A percentile compares a stretch with the other conserved stretches of the same genome.
These are phyloP conservation scores for Hymenoscyphus linearis DNA, from an alignment of 2,329 filamentous ascomycete genomes.

Conservation along the genomic window DNA sequence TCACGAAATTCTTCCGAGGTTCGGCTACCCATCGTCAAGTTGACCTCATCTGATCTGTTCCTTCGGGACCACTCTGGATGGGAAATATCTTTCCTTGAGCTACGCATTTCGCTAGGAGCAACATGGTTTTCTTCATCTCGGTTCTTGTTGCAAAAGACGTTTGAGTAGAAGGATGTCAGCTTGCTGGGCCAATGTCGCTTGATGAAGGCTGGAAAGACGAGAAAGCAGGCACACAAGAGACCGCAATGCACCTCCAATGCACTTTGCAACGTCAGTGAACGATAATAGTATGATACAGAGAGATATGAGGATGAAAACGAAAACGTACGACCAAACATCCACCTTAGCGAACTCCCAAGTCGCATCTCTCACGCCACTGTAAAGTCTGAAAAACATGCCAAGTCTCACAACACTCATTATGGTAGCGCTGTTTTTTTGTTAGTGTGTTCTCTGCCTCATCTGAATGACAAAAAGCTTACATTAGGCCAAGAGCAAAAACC, in stretches of 20 bases:
- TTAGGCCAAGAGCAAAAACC: background rate
- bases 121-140: background rate
- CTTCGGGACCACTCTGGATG: background rate
- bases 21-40: background rate
- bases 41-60: background rate
- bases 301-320: background rate
- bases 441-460: background rate
- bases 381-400: background rate
- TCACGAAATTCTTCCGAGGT: background rate
- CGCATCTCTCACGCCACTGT: background rate
- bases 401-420: constrained; percentile 1
- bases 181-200: constrained; percentile 2
- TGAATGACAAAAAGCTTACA: background rate
- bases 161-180: background rate
- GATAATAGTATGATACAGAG: background rate
- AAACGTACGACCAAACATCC: constrained; percentile 6
- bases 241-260: constrained; percentile 2
- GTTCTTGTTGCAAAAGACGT: background rate
- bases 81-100: background rate
- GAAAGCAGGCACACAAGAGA: constrained; percentile 5
- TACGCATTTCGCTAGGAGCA: background rate
- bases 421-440: background rate
- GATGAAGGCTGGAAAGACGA: constrained; percentile 5
- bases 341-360: background rate
- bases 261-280: background rate